Base-by-base conservation (phyloP, 1,284 basidiomycete genomes). In the Sporisorium graminicola region DNA sequence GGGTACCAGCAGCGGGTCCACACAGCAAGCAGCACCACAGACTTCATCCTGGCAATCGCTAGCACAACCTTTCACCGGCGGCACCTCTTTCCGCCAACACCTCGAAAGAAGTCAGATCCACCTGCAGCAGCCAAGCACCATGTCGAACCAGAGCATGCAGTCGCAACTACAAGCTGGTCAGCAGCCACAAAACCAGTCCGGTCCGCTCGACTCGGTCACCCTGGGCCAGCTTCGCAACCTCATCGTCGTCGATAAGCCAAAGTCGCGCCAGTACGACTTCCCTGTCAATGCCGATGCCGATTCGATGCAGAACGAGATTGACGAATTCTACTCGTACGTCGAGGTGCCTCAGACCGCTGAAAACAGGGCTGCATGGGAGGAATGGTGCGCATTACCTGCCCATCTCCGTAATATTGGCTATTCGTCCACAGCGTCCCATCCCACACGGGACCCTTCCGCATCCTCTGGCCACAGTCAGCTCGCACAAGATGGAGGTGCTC, bases 321-420 rank as follows among this genome's bases (percentile, higher is more conserved):
- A 98, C 75, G 97, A 99, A 87, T 98, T 99, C 87, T 99, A 97
- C 87, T 94, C 94, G 27, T 99, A 98, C 87, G 92, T 96, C 65
- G 96, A 99, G 87, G 94, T 95, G 88, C 91, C 92, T 0, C 93
- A 95, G 85, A 91, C 95, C 16, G 90, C 91, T 3, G 93, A 95
- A 88, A 95, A 95, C 85, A 87, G 93, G 70, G 91, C 91, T 80
- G 91, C 92, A 49, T 98, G 94, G 92, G 90, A 92, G 81, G 92
- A 92, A 54, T 85, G 83, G 83, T 79, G 78, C 55, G 46, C 65
- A 22, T 46, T 68, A n/a, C 62, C 64, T 10, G 47, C 61, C 27
- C 64, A 77, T 24, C 54, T 58, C 9, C 65, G 71, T 35, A 70
- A 68, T 43, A 65, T 58, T 20, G 62, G 58, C 53, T 67, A 67